phyloP scores from a whole-genome alignment of 352 stramenopile genomes.

The Pythium phragmitis region DNA sequence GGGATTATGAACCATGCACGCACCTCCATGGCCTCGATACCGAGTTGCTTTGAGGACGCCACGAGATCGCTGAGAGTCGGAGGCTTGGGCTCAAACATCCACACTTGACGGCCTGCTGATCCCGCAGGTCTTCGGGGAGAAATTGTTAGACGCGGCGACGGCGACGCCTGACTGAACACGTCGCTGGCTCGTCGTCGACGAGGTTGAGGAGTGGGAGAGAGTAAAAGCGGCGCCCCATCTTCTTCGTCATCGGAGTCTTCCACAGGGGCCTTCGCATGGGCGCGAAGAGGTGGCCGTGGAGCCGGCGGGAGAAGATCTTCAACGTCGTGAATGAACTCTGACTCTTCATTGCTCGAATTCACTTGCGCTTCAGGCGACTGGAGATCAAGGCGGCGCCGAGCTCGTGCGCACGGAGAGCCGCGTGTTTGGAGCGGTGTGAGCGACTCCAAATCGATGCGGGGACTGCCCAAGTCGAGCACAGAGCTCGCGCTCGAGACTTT shows the following conservation, averaged over 20 bases:
- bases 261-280: background rate
- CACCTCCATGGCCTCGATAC: slow-evolving; percentile 47
- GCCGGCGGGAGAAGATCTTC: slow-evolving; percentile 58
- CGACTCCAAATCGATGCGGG: slow-evolving; percentile 27
- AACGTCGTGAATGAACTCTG: slow-evolving; percentile 46
- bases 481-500: slow-evolving; percentile 32
- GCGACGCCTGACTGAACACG: background rate
- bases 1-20: background rate
- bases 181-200: slow-evolving; percentile 6
- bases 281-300: background rate
- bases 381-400: slow-evolving; percentile 6
- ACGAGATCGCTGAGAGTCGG: slow-evolving; percentile 45
- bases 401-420: background rate
- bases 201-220: slow-evolving; percentile 58
- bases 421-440: background rate
- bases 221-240: slow-evolving; percentile 38
- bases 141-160: background rate
- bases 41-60: slow-evolving; percentile 41
- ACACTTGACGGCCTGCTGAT: slow-evolving; percentile 26
- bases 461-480: slow-evolving; percentile 53
- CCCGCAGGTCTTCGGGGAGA: background rate
- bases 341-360: slow-evolving; percentile 31
- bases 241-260: slow-evolving; percentile 31
- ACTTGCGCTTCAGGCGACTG: background rate
- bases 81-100: slow-evolving; percentile 44